Percentiles rank a stretch among this genome's conserved stretches.
Evolutionary conservation across 805 yeast genomes (phyloP).

Genomic region (Starmerella bombi): DNA sequence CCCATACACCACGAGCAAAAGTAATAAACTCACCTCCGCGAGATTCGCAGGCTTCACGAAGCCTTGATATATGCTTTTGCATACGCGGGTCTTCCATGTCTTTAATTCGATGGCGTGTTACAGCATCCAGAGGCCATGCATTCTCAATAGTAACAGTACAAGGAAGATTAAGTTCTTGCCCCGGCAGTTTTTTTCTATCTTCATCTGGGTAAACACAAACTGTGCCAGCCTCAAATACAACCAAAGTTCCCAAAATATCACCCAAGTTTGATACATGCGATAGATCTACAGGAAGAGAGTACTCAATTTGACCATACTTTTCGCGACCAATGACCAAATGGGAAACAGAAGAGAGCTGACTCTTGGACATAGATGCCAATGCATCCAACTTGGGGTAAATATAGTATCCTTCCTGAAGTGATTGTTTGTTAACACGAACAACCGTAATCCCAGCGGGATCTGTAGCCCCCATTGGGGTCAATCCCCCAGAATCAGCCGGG

Average conservation of each 20-base stretch:
- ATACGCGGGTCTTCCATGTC: constrained; percentile 62
- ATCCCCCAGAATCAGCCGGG: not conserved
- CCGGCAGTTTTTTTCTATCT: constrained; percentile 40
- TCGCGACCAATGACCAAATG: constrained; percentile 61
- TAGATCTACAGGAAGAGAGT: constrained; percentile 63
- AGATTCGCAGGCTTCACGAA: constrained; percentile 37
- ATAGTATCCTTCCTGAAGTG: constrained; percentile 51
- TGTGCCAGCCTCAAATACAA: constrained; percentile 46
- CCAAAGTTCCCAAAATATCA: constrained; percentile 49
- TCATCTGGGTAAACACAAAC: constrained; percentile 62
- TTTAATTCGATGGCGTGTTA: constrained; percentile 43
- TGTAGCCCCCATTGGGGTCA: no score
- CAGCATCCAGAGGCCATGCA: constrained; percentile 53
- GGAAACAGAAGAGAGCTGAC: constrained; percentile 45
- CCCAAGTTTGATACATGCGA: constrained; percentile 46
- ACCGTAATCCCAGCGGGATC: no score
- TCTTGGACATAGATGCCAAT: constrained; percentile 40
- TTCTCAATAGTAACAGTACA: constrained; percentile 60
- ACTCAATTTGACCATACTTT: constrained; percentile 57
- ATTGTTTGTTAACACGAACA: constrained; percentile 20
- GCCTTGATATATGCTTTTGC: constrained; percentile 32
- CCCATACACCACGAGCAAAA: constrained; percentile 61
- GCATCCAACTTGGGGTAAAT: constrained; percentile 57
- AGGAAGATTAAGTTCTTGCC: constrained; percentile 67
- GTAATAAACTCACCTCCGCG: constrained; percentile 70